Evolutionary conservation across 2,329 filamentous ascomycete species (phyloP).

Genomic region (Aspergillus pseudoterreus): DNA sequence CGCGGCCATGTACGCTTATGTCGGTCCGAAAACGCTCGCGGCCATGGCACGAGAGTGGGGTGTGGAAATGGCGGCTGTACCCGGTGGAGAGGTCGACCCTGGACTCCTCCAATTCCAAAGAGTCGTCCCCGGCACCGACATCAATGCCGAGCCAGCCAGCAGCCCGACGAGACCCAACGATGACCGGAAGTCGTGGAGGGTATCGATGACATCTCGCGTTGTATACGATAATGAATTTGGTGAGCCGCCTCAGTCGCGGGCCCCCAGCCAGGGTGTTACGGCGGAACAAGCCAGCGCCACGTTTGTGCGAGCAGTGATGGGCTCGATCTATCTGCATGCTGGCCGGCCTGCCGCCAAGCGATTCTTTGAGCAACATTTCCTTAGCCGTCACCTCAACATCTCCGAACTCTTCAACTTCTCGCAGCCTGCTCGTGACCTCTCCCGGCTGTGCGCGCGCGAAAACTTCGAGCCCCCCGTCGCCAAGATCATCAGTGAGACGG

Average conservation of each 20-base stretch:
- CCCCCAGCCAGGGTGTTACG: conserved; percentile 36
- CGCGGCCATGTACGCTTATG: conserved; percentile 79
- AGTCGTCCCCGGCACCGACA: conserved; percentile 39
- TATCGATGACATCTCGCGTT: conserved; percentile 71
- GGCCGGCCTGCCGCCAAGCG: conserved; percentile 73
- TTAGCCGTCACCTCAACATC: conserved; percentile 74
- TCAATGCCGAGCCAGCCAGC: conserved; percentile 40
- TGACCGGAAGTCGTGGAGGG: conserved; percentile 58
- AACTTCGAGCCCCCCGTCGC: conserved; percentile 85
- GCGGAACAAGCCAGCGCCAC: conserved; percentile 62
- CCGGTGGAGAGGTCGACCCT: conserved; percentile 86
- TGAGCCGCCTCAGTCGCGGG: conserved; percentile 45
- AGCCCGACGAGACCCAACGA: conserved; percentile 42
- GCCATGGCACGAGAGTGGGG: conserved; percentile 83
- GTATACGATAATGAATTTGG: conserved; percentile 84
- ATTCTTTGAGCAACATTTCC: conserved; percentile 81
- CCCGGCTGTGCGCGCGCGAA: conserved; percentile 79
- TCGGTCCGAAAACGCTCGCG: conserved; percentile 69
- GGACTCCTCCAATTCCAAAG: conserved; percentile 78
- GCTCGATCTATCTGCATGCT: conserved; percentile 79
- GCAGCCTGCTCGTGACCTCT: conserved; percentile 78
- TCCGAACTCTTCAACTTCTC: conserved; percentile 77
- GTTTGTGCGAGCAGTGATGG: conserved; percentile 80
- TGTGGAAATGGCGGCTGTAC: conserved; percentile 79
- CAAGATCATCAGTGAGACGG: conserved; percentile 84